Evolutionary conservation across 2,329 filamentous ascomycete species (phyloP).

Genomic region (Orbilia oligospora): DNA sequence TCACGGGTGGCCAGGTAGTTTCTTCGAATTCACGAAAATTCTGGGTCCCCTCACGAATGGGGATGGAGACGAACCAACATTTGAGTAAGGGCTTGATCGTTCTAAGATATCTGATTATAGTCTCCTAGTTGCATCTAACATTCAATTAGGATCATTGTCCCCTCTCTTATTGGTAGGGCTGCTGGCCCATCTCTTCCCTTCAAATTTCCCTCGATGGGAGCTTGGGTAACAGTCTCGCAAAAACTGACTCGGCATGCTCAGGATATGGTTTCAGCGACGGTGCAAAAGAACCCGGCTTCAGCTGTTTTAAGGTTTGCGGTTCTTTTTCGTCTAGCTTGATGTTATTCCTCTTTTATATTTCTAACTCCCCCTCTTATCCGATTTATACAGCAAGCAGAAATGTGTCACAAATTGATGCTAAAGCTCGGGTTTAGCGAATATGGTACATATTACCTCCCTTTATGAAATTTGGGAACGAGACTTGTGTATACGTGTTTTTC

Average conservation of each 20-base stretch:
- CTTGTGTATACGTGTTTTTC: no score
- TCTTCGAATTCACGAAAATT: slow-evolving; percentile 77
- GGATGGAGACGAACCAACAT: slow-evolving; percentile 15
- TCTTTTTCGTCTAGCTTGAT: slow-evolving; percentile 39
- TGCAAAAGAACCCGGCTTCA: slow-evolving; percentile 62
- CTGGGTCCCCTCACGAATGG: slow-evolving; percentile 67
- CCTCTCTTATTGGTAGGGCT: slow-evolving; percentile 44
- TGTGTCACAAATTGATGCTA: slow-evolving; percentile 78
- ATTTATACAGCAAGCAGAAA: slow-evolving; percentile 78
- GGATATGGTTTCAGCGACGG: slow-evolving; percentile 54
- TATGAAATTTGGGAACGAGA: no score
- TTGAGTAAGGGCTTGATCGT: slow-evolving; percentile 28
- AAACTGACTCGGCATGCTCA: neutral
- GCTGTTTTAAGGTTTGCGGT: slow-evolving; percentile 23
- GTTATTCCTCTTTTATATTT: no score
- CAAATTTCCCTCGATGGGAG: neutral
- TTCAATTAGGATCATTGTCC: slow-evolving; percentile 32
- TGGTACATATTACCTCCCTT: slow-evolving; percentile 65
- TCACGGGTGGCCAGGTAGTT: slow-evolving; percentile 81
- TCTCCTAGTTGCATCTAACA: neutral
- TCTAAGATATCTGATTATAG: neutral
- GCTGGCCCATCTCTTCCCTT: neutral
- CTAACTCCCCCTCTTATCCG: no score
- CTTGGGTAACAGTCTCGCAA: neutral
- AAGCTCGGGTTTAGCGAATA: slow-evolving; percentile 77